Evolutionary conservation across 441 rosid genomes (phyloP).

Genomic region (Dalechampia spathulata): DNA sequence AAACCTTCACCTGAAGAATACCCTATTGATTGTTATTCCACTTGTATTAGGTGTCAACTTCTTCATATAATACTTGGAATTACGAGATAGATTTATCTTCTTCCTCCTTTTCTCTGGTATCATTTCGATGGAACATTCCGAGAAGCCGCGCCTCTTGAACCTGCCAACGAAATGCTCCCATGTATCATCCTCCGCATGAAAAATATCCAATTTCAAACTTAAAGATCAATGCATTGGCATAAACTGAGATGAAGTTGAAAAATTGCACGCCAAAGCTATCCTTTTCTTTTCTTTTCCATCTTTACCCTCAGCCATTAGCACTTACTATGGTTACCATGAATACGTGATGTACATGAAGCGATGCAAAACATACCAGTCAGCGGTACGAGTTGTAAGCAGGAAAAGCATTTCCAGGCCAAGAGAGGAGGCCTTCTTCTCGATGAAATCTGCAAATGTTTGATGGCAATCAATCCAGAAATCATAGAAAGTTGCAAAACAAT

Average conservation of each 20-base stretch:
- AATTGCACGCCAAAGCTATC: no score
- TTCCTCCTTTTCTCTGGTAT: constrained; percentile 60
- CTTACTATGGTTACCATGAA: no score
- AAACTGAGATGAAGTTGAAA: no score
- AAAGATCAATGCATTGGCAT: no score
- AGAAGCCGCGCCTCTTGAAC: constrained; percentile 82
- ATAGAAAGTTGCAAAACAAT: no score
- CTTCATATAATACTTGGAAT: constrained; percentile 79
- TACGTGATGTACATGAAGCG: no score
- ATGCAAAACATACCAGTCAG: constrained; percentile 56
- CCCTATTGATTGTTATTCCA: constrained; percentile 46
- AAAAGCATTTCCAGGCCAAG: constrained; percentile 70
- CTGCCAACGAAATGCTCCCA: constrained; percentile 25
- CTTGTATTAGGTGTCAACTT: constrained; percentile 59
- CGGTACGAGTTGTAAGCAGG: constrained; percentile 83
- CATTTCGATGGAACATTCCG: constrained; percentile 60
- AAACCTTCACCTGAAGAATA: constrained; percentile 16
- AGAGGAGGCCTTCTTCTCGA: constrained; percentile 79
- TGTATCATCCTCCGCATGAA: no score
- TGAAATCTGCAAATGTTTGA: constrained; percentile 45
- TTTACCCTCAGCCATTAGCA: neutral
- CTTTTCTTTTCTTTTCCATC: no score
- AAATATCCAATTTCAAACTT: no score
- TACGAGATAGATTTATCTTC: constrained; percentile 71
- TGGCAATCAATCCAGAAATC: constrained; percentile 10